Percentiles rank a stretch among this genome's conserved stretches.
Evolutionary conservation across 78 protist genomes (phyloP).

Genomic region (Pelomyxa schiedti): DNA sequence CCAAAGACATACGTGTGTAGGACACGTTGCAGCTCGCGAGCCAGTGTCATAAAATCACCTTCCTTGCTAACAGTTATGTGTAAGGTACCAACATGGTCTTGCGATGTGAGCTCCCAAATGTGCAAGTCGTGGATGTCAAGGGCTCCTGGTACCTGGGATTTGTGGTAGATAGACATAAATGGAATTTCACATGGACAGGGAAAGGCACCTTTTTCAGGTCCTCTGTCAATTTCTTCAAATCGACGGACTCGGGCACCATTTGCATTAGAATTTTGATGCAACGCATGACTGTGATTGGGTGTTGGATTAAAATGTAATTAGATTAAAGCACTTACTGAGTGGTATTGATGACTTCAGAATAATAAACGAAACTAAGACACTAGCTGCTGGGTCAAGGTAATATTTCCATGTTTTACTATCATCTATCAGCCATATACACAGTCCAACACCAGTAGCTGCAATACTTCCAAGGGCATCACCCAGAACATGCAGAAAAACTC

Average conservation of each 20-base stretch:
- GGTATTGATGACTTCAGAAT: neutral
- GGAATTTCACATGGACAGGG: too few relatives aligned
- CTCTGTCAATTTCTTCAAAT: neutral
- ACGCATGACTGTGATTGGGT: neutral
- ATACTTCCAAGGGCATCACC: conserved; percentile 54
- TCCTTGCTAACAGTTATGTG: neutral
- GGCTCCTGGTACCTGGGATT: conserved; percentile 3
- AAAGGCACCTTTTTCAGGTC: neutral
- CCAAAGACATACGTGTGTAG: conserved; percentile 5
- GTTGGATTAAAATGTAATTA: too few relatives aligned
- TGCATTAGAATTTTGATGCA: neutral
- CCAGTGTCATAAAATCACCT: neutral
- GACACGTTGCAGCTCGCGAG: neutral
- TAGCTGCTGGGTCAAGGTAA: conserved; percentile 24
- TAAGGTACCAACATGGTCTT: conserved; percentile 1
- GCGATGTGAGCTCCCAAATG: conserved; percentile 35
- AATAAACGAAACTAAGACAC: neutral
- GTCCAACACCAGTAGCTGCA: conserved; percentile 25
- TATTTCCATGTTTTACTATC: neutral
- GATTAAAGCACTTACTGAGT: neutral
- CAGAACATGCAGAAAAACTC: conserved; percentile 39
- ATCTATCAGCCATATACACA: neutral
- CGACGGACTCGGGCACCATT: neutral
- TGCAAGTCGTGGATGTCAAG: conserved; percentile 15
- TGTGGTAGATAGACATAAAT: too few relatives aligned